phyloP scores from a whole-genome alignment of 2,329 filamentous ascomycete genomes.

The Pseudonectria foliicola region DNA sequence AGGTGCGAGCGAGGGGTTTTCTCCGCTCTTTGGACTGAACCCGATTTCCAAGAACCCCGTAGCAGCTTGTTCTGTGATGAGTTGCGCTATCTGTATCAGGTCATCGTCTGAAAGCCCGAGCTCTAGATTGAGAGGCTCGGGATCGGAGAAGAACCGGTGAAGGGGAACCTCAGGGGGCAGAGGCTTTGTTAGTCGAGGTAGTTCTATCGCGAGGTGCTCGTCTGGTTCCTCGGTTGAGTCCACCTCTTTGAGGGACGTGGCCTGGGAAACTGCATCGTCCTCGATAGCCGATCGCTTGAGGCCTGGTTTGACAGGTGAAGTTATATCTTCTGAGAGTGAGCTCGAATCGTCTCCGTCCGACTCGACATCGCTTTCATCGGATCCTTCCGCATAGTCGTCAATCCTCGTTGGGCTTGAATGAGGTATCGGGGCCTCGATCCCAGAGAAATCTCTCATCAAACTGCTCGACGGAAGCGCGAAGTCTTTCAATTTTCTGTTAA shows the following conservation, averaged over 20 bases:
- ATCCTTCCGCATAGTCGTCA: conserved; percentile 33
- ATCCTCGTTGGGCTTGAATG: conserved; percentile 31
- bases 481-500: conserved; percentile 29
- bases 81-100: conserved; percentile 59
- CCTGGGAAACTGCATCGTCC: conserved; percentile 48
- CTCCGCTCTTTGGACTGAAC: conserved; percentile 14
- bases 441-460: conserved; percentile 21
- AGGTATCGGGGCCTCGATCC: conserved; percentile 17
- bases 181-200: conserved; percentile 41
- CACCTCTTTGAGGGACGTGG: conserved; percentile 43
- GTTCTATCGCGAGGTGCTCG: conserved; percentile 40
- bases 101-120: conserved; percentile 48
- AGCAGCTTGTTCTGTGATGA: conserved; percentile 63
- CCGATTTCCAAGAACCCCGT: conserved; percentile 39
- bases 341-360: conserved; percentile 52
- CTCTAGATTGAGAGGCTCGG: conserved; percentile 44
- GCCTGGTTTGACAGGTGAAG: conserved; percentile 43
- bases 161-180: conserved; percentile 45
- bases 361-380: conserved; percentile 42
- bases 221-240: conserved; percentile 41
- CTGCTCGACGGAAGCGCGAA: conserved; percentile 13
- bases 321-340: conserved; percentile 41
- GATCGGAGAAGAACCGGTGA: conserved; percentile 50
- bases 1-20: conserved; percentile 18
- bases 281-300: conserved; percentile 35